phyloP scores from a whole-genome alignment of 2,329 filamentous ascomycete genomes.

The Aspergillus pseudoviridinutans region DNA sequence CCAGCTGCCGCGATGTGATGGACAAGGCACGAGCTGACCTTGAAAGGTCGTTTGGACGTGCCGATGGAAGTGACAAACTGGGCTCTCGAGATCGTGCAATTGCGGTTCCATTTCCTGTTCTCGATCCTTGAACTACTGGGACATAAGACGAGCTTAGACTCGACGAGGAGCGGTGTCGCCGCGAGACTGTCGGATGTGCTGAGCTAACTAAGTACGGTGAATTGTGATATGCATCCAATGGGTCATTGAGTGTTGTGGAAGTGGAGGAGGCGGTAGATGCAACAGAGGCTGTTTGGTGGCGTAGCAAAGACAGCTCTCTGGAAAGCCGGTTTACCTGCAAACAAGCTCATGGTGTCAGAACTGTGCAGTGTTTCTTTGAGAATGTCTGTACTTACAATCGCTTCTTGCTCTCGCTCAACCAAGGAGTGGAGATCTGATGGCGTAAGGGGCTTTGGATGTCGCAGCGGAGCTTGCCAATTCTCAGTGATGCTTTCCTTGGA shows the following conservation, averaged over 20 bases:
- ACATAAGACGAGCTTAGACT: slow-evolving; percentile 48
- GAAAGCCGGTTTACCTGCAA: slow-evolving; percentile 83
- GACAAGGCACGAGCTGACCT: slow-evolving; percentile 37
- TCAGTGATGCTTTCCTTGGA: slow-evolving; percentile 1
- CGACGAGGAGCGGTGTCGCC: slow-evolving; percentile 54
- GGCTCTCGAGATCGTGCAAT: slow-evolving; percentile 43
- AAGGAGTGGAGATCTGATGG: slow-evolving; percentile 83
- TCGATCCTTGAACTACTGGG: slow-evolving; percentile 31
- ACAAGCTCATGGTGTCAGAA: not conserved
- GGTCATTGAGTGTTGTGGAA: slow-evolving; percentile 49
- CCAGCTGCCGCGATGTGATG: slow-evolving; percentile 34
- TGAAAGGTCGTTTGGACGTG: slow-evolving; percentile 25
- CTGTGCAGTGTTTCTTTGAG: not conserved
- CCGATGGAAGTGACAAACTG: slow-evolving; percentile 19
- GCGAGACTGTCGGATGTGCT: slow-evolving; percentile 51
- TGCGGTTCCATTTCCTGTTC: slow-evolving; percentile 37
- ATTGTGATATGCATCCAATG: slow-evolving; percentile 41
- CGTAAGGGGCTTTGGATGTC: slow-evolving; percentile 83
- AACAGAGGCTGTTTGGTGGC: slow-evolving; percentile 62
- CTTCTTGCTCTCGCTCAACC: slow-evolving; percentile 92
- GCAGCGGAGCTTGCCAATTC: slow-evolving; percentile 59
- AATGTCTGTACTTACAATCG: slow-evolving; percentile 60
- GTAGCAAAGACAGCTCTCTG: slow-evolving; percentile 80
- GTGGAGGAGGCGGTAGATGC: slow-evolving; percentile 58
- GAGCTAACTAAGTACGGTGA: slow-evolving; percentile 44